A percentile compares a stretch with the other conserved stretches of the same genome.
phyloP scores from a whole-genome alignment of 495 filamentous ascomycete genomes.

The Aspergillus haitiensis region DNA sequence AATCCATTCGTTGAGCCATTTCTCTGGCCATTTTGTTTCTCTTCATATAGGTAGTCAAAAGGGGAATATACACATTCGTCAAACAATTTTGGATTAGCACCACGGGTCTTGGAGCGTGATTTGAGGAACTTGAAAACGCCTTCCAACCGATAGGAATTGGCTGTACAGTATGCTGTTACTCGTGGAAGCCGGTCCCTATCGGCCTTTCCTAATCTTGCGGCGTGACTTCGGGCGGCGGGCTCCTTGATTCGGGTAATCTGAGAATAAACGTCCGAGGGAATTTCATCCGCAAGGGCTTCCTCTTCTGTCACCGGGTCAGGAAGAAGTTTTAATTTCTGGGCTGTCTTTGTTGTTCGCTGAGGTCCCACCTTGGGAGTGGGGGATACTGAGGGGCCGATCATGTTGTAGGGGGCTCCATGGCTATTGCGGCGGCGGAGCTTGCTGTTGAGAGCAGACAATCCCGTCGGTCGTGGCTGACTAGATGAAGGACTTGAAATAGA shows the following conservation, averaged over 20 bases:
- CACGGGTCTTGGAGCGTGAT: constrained; percentile 68
- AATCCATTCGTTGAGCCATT: constrained; percentile 29
- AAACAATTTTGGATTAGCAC: constrained; percentile 82
- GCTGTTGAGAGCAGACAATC: constrained; percentile 79
- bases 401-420: constrained; percentile 61
- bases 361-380: constrained; percentile 81
- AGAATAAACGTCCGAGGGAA: constrained; percentile 91
- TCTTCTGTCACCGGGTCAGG: constrained; percentile 81
- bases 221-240: constrained; percentile 87
- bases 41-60: constrained; percentile 67
- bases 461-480: constrained; percentile 35
- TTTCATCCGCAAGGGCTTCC: constrained; percentile 73
- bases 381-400: constrained; percentile 41
- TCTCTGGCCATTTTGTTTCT: constrained; percentile 37
- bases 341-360: constrained; percentile 90
- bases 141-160: constrained; percentile 84
- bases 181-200: constrained; percentile 83
- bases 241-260: constrained; percentile 96
- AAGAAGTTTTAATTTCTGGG: constrained; percentile 92
- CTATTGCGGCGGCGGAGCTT: constrained; percentile 85
- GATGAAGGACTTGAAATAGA: constrained; percentile 38
- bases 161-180: constrained; percentile 95
- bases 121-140: constrained; percentile 87
- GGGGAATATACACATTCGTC: constrained; percentile 97
- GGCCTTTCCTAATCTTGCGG: constrained; percentile 88